Conservation (phyloP, 2,329 filamentous ascomycete species). For the Hypoxylon sp. region DNA sequence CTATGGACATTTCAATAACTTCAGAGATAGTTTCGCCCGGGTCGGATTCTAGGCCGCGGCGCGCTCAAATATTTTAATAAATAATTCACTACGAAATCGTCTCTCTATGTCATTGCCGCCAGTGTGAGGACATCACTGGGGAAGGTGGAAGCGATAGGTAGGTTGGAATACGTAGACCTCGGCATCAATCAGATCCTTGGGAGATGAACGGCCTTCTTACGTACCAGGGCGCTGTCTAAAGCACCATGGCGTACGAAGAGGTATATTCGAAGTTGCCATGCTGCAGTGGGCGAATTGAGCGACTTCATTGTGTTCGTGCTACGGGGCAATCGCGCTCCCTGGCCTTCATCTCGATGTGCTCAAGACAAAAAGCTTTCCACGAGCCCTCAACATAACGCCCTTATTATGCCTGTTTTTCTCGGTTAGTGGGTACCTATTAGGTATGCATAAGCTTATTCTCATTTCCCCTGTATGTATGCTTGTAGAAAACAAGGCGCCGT, state of each 20-base stretch:
- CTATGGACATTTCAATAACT: constrained; percentile 33
- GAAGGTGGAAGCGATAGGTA: neutral
- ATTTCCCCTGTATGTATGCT: constrained; percentile 21
- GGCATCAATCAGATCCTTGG: neutral
- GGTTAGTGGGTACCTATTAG: constrained; percentile 1
- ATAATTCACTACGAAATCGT: constrained; percentile 9
- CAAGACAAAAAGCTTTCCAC: neutral
- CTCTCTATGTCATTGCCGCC: neutral
- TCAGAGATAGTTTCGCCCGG: constrained; percentile 21
- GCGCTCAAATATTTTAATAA: constrained; percentile 25
- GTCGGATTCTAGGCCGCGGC: constrained; percentile 13
- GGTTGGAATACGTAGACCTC: neutral
- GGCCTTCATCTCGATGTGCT: neutral
- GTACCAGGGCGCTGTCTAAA: too few species aligned
- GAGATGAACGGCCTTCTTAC: too few species aligned
- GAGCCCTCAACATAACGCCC: neutral
- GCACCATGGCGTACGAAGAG: neutral
- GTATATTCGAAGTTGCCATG: neutral
- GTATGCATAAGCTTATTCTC: neutral
- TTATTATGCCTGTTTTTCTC: constrained; percentile 1
- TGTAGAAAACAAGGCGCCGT: constrained; percentile 12
- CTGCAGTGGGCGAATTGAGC: neutral
- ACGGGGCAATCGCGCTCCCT: neutral
- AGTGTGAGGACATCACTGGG: neutral
- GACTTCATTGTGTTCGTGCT: neutral